Percentiles rank a stretch among this genome's conserved stretches.
Conservation (phyloP, 192 early-diverging fungal genomes). For the Entophlyctis helioformis region DNA sequence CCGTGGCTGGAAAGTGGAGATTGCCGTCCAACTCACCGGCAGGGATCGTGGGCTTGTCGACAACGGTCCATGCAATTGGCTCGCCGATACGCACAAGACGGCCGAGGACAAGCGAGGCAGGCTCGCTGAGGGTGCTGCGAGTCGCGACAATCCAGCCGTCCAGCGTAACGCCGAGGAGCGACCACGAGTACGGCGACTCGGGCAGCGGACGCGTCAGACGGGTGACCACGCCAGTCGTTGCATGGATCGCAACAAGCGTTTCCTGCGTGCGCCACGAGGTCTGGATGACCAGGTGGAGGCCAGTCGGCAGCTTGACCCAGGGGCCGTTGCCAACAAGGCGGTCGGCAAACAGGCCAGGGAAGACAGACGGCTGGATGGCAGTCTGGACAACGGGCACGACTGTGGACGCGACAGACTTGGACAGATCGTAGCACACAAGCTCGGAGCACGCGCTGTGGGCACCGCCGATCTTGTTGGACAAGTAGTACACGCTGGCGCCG, state of each 20-base stretch:
- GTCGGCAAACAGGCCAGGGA: constrained; percentile 59
- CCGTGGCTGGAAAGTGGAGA: too few species aligned
- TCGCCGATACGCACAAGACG: too few species aligned
- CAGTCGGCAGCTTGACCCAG: constrained; percentile 1
- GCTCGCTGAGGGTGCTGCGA: too few species aligned
- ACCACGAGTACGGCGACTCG: too few species aligned
- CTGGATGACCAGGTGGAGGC: constrained; percentile 1
- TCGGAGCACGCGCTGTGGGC: constrained; percentile 56
- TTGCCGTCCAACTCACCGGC: too few species aligned
- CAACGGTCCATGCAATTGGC: too few species aligned
- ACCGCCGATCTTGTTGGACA: constrained; percentile 48
- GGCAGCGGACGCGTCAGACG: constrained; percentile 37
- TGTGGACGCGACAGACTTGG: constrained; percentile 9
- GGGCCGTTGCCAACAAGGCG: constrained; percentile 27
- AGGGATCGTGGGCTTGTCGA: too few species aligned
- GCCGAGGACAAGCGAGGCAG: too few species aligned
- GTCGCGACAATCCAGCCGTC: too few species aligned
- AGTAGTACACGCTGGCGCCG: constrained; percentile 37
- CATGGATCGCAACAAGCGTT: constrained; percentile 28
- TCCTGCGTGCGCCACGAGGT: constrained; percentile 25
- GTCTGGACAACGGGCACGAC: constrained; percentile 21
- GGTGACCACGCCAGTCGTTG: constrained; percentile 28
- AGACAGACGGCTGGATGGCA: constrained; percentile 23
- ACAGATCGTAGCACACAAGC: constrained; percentile 25
- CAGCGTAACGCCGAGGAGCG: too few species aligned